Evolutionary conservation across 1,139 yeast genomes (phyloP), one percentile per base, ranked within the genome.

Genomic region (Candida tetrigidarum): DNA sequence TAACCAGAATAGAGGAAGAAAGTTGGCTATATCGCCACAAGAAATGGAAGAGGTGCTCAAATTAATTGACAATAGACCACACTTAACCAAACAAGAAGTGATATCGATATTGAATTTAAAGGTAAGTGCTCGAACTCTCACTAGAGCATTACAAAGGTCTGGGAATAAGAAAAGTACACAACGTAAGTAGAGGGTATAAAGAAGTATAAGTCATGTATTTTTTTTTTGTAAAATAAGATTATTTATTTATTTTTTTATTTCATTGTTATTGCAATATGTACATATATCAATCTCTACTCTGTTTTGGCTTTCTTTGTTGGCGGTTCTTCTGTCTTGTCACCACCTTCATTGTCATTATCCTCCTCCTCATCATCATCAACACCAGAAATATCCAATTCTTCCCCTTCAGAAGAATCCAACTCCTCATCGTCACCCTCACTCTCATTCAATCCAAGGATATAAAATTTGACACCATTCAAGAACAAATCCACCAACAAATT

Each of bases 401-500:
- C 84, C 15, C 83, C 82, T 50, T 74, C 80, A 0, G 71, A 73
- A 35, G 74, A 77, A 52, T 81, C 80, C 10, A 74, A 82, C 9
- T 52, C 55, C 9, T 70, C 76, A 20, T 74, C 80, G 3, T 71
- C 77, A 37, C 75, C 80, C 22, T 76, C 86, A 38, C 79, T 84
- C 15, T 79, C 72, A 2, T 81, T 75, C 50, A 76, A 80, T 55
- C 91, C 91, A 54, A 83, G 81, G 2, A 86, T 81, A 56, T 85
- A 86, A 58, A 84, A 85, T 55, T 83, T 84, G 19, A 85, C 83
- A 14, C 91, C 87, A 56, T 81, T 81, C 16, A 90, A 88, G 56
- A 79, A 86, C 28, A 86, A 60, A 56, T 86, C 91, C 2, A 76
- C 71, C 12, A 86, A 69, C 41, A 86, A 65, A 38, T 80, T 67